Base-by-base conservation (phyloP, 768 basidiomycete species). In the Gloeopeniophorella convolvens region DNA sequence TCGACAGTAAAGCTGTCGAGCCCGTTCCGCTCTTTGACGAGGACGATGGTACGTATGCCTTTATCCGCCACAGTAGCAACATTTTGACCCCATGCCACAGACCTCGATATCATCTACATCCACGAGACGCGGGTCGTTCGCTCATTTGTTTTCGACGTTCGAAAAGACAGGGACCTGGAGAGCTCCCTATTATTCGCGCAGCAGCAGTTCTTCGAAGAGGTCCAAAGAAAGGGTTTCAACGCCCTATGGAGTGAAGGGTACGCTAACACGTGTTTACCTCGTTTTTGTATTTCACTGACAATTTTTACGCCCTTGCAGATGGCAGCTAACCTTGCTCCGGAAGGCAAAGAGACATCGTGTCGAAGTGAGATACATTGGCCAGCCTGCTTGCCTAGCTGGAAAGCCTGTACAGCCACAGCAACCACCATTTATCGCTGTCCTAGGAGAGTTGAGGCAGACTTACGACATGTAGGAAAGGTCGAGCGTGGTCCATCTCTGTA, bases 361-460 rank as follows among this genome's bases (percentile, higher is more conserved):
- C 31, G 79, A 86, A 61, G 77, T 89, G 16, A 74, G 76, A 51
- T 89, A 90, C 65, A 73, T 64, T 48, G 87, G 80, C 5, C 74
- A 82, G 54, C 82, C 83, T 15, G 87, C 82, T 41, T 77, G 70
- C 54, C 72, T 76, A 36, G 61, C 69, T 0, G 78, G 77, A 27
- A 72, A 78, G 57, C 51, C 72, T 21, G 72, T 74, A n/a, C 51
- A 65, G 46, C 65, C 62, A 20, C 70, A 71, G 27, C 71, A 70
- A 15, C 82, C 83, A 20, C 88, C 87, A 0, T 89, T 83, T 66
- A 75, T 86, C 57, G 82, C 71, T 36, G 71, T 89, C 49, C 69
- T 88, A 36, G 70, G 77, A 43, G 70, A 74, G 55, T 63, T 57
- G 15, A 45, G 56, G 51, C 40, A 50, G 28, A 46, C 54, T 21